phyloP scores from a whole-genome alignment of 495 filamentous ascomycete genomes.

The Xylaria castorea region DNA sequence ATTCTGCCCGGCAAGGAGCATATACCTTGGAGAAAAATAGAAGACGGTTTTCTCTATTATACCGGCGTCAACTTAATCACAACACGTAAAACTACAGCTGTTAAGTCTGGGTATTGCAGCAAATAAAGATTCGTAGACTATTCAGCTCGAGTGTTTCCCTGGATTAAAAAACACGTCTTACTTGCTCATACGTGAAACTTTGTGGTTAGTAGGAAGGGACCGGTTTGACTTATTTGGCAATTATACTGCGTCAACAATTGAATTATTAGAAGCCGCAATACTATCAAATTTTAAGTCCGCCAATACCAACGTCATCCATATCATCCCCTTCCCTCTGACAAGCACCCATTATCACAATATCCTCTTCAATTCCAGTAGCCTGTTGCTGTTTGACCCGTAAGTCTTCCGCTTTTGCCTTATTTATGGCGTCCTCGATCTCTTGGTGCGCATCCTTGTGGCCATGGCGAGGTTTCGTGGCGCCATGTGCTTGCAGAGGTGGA shows the following conservation, averaged over 20 bases:
- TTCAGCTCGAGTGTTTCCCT: too few relatives aligned
- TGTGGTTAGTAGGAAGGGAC: neutral
- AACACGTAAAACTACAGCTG: neutral
- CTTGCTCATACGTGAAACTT: neutral
- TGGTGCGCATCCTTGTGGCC: slow-evolving; percentile 22
- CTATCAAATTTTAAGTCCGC: neutral
- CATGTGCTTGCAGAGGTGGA: slow-evolving; percentile 12
- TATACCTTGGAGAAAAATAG: neutral
- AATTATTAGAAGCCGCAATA: neutral
- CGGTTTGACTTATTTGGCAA: neutral
- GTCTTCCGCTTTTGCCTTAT: neutral
- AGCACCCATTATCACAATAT: slow-evolving; percentile 3
- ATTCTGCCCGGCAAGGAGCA: neutral
- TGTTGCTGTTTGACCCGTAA: neutral
- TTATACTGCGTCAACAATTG: neutral
- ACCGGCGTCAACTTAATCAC: neutral
- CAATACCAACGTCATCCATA: neutral
- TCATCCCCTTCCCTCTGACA: neutral
- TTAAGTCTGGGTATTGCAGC: too few relatives aligned
- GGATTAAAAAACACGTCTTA: neutral
- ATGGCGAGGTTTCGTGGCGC: slow-evolving; percentile 5
- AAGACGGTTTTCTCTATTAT: neutral
- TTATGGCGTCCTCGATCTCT: slow-evolving; percentile 5
- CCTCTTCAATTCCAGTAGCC: neutral
- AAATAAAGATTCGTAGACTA: too few relatives aligned